phyloP scores from a whole-genome alignment of 2,329 filamentous ascomycete genomes.

The Sclerotinia minor region DNA sequence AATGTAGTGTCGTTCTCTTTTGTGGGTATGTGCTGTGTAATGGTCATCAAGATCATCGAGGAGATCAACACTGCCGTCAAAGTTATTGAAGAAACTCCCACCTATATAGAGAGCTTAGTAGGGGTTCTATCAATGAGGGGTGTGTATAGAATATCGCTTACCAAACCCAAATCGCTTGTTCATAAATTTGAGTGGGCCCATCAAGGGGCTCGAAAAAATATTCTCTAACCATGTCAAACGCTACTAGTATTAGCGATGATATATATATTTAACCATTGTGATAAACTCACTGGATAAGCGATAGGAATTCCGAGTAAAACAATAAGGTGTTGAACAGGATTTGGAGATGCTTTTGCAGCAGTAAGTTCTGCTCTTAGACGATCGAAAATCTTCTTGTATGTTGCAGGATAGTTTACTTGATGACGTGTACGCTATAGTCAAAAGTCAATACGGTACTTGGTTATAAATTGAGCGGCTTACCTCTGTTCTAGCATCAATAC shows the following conservation, averaged over 20 bases:
- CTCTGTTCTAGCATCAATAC: constrained; percentile 90
- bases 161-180: constrained; percentile 85
- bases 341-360: constrained; percentile 63
- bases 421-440: constrained; percentile 70
- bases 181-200: constrained; percentile 84
- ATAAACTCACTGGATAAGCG: constrained; percentile 68
- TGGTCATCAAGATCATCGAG: constrained; percentile 94
- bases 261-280: neutral
- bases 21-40: constrained; percentile 90
- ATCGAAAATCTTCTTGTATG: constrained; percentile 80
- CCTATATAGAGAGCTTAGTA: constrained; percentile 46
- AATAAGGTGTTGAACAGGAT: constrained; percentile 85
- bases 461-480: constrained; percentile 24
- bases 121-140: neutral
- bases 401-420: constrained; percentile 92
- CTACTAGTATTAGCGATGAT: constrained; percentile 41
- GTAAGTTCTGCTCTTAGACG: constrained; percentile 72
- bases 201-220: constrained; percentile 80
- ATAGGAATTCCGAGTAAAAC: constrained; percentile 85
- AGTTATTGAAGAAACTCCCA: constrained; percentile 86
- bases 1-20: constrained; percentile 77
- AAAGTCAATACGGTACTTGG: neutral
- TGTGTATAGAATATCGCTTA: constrained; percentile 36
- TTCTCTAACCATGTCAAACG: constrained; percentile 97
- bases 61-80: constrained; percentile 90